A percentile compares a stretch with the other conserved stretches of the same genome.
Conservation (phyloP, 352 stramenopile genomes). For the Saprolegnia diclina region DNA sequence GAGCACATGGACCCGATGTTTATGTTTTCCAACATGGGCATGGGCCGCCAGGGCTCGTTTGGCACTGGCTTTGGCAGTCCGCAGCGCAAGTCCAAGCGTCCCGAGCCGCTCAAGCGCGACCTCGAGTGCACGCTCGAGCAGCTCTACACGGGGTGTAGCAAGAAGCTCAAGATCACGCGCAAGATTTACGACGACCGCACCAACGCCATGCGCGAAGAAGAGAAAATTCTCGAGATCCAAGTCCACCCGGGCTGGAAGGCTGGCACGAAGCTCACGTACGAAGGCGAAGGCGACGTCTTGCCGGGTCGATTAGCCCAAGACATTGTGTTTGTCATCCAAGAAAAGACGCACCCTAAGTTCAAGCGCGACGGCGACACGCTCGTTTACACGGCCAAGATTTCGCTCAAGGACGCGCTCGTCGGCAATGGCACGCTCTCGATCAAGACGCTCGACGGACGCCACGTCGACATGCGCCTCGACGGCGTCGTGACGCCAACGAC, state of each 20-base stretch:
- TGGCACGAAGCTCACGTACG: slow-evolving; percentile 95
- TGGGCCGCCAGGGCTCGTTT: slow-evolving; percentile 30
- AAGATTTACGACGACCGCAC: slow-evolving; percentile 76
- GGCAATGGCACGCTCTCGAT: slow-evolving; percentile 88
- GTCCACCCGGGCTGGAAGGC: slow-evolving; percentile 96
- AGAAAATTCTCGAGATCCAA: slow-evolving; percentile 93
- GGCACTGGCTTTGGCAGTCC: slow-evolving; percentile 4
- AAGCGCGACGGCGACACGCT: slow-evolving; percentile 93
- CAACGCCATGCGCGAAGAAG: slow-evolving; percentile 90
- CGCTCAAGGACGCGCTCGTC: slow-evolving; percentile 92
- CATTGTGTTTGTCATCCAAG: slow-evolving; percentile 92
- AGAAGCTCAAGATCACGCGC: slow-evolving; percentile 94
- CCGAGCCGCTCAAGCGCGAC: slow-evolving; percentile 67
- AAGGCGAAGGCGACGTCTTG: slow-evolving; percentile 85
- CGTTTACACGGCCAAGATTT: slow-evolving; percentile 92
- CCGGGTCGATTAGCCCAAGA: slow-evolving; percentile 90
- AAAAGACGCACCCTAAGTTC: slow-evolving; percentile 89
- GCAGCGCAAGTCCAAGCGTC: slow-evolving; percentile 28
- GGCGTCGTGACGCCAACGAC: slow-evolving; percentile 89
- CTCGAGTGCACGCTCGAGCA: slow-evolving; percentile 92
- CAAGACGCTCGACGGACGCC: slow-evolving; percentile 90
- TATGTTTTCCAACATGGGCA: slow-evolving; percentile 44
- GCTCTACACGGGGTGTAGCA: slow-evolving; percentile 72
- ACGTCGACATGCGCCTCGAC: slow-evolving; percentile 86
- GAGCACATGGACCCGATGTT: slow-evolving; percentile 66